Percentiles rank a stretch among this genome's conserved stretches.
These are phyloP conservation scores for Aphanomyces stellatus DNA, from an alignment of 352 stramenopile genomes.

Conservation along the genomic window DNA sequence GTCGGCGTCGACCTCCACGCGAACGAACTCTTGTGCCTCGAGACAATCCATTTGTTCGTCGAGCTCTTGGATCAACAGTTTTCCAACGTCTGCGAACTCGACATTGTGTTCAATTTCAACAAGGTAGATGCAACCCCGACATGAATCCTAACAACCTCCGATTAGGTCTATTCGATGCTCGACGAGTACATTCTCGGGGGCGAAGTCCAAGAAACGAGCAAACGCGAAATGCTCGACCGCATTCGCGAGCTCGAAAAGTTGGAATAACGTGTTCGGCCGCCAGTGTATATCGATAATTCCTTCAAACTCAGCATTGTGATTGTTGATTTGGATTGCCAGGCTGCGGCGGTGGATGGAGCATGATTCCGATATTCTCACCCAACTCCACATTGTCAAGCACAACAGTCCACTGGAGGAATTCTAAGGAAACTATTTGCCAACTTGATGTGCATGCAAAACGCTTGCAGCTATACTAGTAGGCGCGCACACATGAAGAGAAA, in stretches of 20 bases:
- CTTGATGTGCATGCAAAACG: too few species aligned
- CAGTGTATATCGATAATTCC: background rate
- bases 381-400: too few species aligned
- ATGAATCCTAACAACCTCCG: background rate
- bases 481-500: too few species aligned
- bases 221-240: slow-evolving; percentile 88
- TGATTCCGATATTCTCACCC: too few species aligned
- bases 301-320: too few species aligned
- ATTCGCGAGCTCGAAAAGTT: slow-evolving; percentile 90
- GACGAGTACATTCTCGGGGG: slow-evolving; percentile 94
- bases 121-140: slow-evolving; percentile 42
- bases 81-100: slow-evolving; percentile 98
- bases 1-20: slow-evolving; percentile 92
- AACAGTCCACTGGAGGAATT: too few species aligned
- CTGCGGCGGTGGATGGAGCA: too few species aligned
- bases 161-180: slow-evolving; percentile 87
- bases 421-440: too few species aligned
- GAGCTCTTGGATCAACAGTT: slow-evolving; percentile 98
- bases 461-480: too few species aligned
- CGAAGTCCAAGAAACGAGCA: slow-evolving; percentile 89
- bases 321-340: too few species aligned
- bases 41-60: slow-evolving; percentile 98
- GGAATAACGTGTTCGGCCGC: slow-evolving; percentile 34
- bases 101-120: slow-evolving; percentile 94
- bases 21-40: slow-evolving; percentile 97